Evolutionary conservation across 768 basidiomycete genomes (phyloP), one percentile per base, ranked within the genome.

Genomic region (Russula sp.): DNA sequence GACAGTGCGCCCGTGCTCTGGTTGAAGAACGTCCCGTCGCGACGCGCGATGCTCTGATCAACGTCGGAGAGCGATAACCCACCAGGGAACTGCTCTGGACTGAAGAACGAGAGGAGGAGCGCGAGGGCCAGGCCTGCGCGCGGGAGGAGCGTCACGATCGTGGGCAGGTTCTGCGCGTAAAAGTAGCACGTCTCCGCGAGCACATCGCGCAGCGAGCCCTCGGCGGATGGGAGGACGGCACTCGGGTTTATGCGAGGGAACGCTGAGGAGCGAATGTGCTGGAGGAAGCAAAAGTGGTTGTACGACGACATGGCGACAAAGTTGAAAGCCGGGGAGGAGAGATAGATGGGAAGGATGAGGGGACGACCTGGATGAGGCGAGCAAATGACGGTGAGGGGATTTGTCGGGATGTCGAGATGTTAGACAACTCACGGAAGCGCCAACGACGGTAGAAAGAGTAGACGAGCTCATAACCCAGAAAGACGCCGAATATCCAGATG

Each of bases 121-220:
- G 88, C 85, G 5, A 94, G 73, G 45, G 78, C 79, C 43, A 96
- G 75, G 9, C 84, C 91, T 35, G 90, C 90, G 61, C 93, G 83
- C 29, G 93, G 93, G 20, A 96, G 75, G 45, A 94, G 80, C n/a
- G 92, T 79, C 9, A 83, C 80, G 45, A 94, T 83, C 0, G 88
- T 90, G 5, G 93, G 87, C 39, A 87, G 71, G 69, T 93, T 92
- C 75, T 96, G 93, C 1, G 92, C 84, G 66, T 90, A 88, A 69
- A 83, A 84, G 77, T 84, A 90, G 70, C 81, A 90, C 14, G 86
- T 86, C 74, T 96, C 93, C n/a, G 93, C 88, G 47, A 93, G 74
- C 59, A 80, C 80, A 63, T 84, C 80, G 49, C 77, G 76, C 60
- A 79, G 61, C 53, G 61, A 69, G 42, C 66, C 63, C 48, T 67